A percentile compares a stretch with the other conserved stretches of the same genome.
Conservation (phyloP, 352 stramenopile species). For the Phytophthora pisi region DNA sequence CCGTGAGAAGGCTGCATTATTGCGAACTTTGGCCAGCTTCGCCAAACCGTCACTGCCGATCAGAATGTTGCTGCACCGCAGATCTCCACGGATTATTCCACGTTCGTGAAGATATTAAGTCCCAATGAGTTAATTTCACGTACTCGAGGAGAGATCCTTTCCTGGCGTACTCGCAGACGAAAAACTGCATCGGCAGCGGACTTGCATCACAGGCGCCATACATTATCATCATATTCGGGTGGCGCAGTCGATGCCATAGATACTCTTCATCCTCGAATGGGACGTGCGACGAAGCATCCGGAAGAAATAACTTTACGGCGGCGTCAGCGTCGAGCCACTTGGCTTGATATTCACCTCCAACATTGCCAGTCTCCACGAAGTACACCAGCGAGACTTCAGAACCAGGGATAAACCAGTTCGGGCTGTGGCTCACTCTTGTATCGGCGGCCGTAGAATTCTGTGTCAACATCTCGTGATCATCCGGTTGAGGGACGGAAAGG, state of each 20-base stretch:
- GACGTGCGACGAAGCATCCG: not conserved
- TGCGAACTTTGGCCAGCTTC: not conserved
- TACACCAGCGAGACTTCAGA: not conserved
- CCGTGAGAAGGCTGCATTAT: not conserved
- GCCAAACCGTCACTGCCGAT: conserved; percentile 20
- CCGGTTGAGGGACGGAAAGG: not conserved
- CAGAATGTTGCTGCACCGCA: conserved; percentile 40
- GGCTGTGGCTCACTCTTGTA: not conserved
- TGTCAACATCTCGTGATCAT: not conserved
- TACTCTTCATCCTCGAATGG: not conserved
- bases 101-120: conserved; percentile 13
- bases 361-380: conserved; percentile 11
- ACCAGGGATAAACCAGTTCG: not conserved
- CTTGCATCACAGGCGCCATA: conserved; percentile 3
- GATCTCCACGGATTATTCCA: conserved; percentile 24
- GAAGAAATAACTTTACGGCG: not conserved
- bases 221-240: conserved; percentile 7
- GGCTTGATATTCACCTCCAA: not conserved
- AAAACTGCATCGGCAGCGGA: conserved; percentile 6
- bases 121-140: not conserved
- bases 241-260: conserved; percentile 4
- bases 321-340: conserved; percentile 6
- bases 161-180: conserved; percentile 16
- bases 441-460: not conserved
- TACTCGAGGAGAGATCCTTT: conserved; percentile 11